Conservation (phyloP, 2,329 filamentous ascomycete genomes). For the Aspergillus latus region DNA sequence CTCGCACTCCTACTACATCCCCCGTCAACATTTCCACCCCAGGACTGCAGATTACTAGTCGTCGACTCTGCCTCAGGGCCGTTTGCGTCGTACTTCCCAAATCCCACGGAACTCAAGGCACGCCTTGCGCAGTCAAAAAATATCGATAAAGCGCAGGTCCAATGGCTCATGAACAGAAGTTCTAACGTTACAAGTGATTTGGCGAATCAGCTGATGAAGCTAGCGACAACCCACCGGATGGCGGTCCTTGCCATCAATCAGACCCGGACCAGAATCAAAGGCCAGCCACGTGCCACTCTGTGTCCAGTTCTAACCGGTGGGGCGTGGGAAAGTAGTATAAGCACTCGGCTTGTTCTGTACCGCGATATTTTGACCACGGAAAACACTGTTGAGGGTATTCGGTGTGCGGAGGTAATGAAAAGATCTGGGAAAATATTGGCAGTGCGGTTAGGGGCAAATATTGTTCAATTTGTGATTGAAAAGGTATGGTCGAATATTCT, state of each 20-base stretch:
- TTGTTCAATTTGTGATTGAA: constrained; percentile 43
- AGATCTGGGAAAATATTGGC: constrained; percentile 53
- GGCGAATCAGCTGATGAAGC: constrained; percentile 60
- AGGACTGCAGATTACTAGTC: constrained; percentile 66
- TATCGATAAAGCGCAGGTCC: constrained; percentile 42
- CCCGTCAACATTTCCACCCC: constrained; percentile 62
- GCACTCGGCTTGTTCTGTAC: constrained; percentile 73
- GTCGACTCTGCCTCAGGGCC: constrained; percentile 76
- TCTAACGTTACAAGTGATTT: constrained; percentile 68
- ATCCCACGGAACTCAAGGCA: constrained; percentile 44
- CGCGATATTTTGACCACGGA: constrained; percentile 63
- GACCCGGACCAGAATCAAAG: constrained; percentile 76
- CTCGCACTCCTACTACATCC: constrained; percentile 72
- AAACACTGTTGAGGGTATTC: constrained; percentile 50
- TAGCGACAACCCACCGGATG: constrained; percentile 71
- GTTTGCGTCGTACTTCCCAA: constrained; percentile 74
- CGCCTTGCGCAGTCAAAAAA: constrained; percentile 31
- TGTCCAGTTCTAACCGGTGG: constrained; percentile 71
- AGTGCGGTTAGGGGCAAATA: constrained; percentile 29
- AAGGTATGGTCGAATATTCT: constrained; percentile 28
- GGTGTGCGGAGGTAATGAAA: constrained; percentile 66
- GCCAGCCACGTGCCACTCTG: constrained; percentile 64
- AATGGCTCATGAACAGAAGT: constrained; percentile 37
- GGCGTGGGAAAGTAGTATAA: constrained; percentile 77
- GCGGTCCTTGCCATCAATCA: constrained; percentile 76